Percentiles rank a stretch among this genome's conserved stretches.
These are phyloP conservation scores for Marchantia paleacea DNA, from an alignment of 225 moss, liverwort and hornwort species.

Conservation along the genomic window DNA sequence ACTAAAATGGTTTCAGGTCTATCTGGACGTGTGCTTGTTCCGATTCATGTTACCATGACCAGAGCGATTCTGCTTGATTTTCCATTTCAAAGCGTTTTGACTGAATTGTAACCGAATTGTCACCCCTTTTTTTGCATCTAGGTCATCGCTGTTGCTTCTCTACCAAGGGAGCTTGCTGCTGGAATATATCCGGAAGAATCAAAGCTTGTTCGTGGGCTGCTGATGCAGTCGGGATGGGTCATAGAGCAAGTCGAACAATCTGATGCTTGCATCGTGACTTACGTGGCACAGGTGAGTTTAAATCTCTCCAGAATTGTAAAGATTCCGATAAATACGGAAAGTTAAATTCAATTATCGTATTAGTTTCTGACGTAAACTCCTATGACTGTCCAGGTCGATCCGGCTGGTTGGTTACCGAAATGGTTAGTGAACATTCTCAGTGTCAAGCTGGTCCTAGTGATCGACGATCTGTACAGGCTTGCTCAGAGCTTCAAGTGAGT, in stretches of 20 bases:
- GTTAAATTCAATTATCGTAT: background rate
- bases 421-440: slow-evolving; percentile 62
- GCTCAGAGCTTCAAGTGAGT: slow-evolving; percentile 42
- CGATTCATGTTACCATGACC: background rate
- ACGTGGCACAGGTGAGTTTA: slow-evolving; percentile 49
- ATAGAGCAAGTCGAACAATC: slow-evolving; percentile 55
- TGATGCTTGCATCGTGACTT: slow-evolving; percentile 56
- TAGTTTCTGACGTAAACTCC: background rate
- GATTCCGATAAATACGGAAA: too few species aligned
- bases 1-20: background rate
- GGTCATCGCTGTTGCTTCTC: slow-evolving; percentile 55
- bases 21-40: background rate
- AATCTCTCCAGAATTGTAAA: background rate
- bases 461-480: slow-evolving; percentile 57
- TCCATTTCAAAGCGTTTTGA: background rate
- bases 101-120: slow-evolving; percentile 1
- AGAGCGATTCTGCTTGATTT: background rate
- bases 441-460: slow-evolving; percentile 53
- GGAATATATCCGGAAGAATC: slow-evolving; percentile 56
- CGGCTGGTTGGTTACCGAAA: slow-evolving; percentile 58
- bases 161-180: slow-evolving; percentile 50
- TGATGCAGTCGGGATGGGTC: slow-evolving; percentile 61
- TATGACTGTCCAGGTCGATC: slow-evolving; percentile 43
- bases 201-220: slow-evolving; percentile 49
- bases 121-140: slow-evolving; percentile 26